Evolutionary conservation across 345 rosid species (phyloP).

Genomic region (Eucalyptus polyanthemos): DNA sequence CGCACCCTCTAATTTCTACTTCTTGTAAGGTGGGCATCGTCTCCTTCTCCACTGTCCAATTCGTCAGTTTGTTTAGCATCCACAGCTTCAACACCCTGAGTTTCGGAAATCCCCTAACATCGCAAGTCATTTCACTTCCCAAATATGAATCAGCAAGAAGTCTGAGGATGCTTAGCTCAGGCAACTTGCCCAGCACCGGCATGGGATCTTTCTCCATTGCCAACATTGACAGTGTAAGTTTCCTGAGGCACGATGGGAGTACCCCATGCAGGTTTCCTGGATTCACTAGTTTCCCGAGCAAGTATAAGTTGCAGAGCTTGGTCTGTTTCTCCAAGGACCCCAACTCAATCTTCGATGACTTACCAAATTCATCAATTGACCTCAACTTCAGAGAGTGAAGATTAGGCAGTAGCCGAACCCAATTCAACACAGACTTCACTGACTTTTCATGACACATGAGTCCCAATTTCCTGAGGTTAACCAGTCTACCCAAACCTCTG

Average conservation of each 20-base stretch:
- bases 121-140: constrained; percentile 7
- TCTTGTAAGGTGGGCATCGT: constrained; percentile 11
- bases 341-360: constrained; percentile 3
- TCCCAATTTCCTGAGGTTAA: constrained; percentile 8
- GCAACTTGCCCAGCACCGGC: constrained; percentile 7
- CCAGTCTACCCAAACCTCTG: neutral
- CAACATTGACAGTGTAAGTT: constrained; percentile 22
- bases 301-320: constrained; percentile 5
- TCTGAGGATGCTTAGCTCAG: constrained; percentile 10
- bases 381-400: constrained; percentile 22
- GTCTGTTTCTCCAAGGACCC: neutral
- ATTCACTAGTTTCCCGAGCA: constrained; percentile 4
- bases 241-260: constrained; percentile 7
- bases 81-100: constrained; percentile 22
- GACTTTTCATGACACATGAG: constrained; percentile 9
- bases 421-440: neutral
- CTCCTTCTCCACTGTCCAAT: neutral
- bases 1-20: constrained; percentile 24
- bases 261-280: neutral
- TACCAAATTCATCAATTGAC: constrained; percentile 1
- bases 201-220: constrained; percentile 8
- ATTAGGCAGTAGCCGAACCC: neutral
- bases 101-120: neutral
- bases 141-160: constrained; percentile 15
- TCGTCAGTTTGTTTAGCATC: constrained; percentile 4